phyloP scores from a whole-genome alignment of 306 rosid species.

The Prosopis cineraria region DNA sequence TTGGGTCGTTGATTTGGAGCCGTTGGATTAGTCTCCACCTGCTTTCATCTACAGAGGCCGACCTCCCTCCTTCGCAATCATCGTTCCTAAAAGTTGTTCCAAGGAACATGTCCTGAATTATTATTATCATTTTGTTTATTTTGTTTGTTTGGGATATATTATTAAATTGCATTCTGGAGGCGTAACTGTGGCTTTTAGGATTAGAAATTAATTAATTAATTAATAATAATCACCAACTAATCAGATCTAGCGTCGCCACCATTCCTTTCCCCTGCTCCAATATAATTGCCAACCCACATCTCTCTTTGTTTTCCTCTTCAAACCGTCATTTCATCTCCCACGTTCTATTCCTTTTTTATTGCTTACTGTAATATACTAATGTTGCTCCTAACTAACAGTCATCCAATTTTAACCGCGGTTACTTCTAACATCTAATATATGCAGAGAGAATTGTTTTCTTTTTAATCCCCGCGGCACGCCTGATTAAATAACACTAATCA shows the following conservation, averaged over 20 bases:
- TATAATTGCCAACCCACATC: conserved; percentile 2
- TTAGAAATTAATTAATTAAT: conserved; percentile 20
- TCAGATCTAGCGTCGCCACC: conserved; percentile 28
- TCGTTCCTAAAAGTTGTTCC: conserved; percentile 27
- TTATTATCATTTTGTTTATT: conserved; percentile 5
- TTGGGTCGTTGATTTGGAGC: background rate
- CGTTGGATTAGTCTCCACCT: conserved; percentile 17
- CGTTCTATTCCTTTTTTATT: background rate
- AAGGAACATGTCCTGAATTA: conserved; percentile 35
- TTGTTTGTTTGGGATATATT: background rate
- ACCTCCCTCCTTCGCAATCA: background rate
- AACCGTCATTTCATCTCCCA: conserved; percentile 22
- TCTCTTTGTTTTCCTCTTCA: background rate
- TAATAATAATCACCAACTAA: conserved; percentile 24
- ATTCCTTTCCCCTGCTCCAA: conserved; percentile 20
- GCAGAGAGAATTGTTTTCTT: background rate
- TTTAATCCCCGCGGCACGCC: background rate
- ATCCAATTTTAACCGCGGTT: background rate
- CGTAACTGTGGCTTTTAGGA: conserved; percentile 17
- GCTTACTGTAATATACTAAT: background rate
- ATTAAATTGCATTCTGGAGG: background rate
- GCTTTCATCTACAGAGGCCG: background rate
- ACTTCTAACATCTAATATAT: background rate
- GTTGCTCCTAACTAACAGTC: background rate
- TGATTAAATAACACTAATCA: background rate